phyloP scores from a whole-genome alignment of 208 protist species.

The Balamuthia mandrillaris region DNA sequence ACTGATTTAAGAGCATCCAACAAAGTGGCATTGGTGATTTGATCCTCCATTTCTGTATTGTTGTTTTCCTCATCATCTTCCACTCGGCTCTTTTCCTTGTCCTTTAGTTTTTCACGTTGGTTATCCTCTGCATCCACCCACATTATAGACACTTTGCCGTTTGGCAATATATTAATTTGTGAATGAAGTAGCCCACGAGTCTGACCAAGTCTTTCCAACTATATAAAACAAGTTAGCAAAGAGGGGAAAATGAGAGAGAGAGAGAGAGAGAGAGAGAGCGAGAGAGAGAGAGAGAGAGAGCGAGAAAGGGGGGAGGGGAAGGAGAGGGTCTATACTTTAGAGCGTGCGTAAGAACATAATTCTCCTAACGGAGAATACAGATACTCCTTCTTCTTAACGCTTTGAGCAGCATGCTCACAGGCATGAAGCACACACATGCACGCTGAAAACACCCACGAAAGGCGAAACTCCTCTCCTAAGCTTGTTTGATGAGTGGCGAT shows the following conservation, averaged over 20 bases:
- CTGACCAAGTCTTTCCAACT: neutral
- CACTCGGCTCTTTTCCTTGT: too few relatives aligned
- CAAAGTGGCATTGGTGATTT: slow-evolving; percentile 4
- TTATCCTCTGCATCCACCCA: neutral
- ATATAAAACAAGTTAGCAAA: neutral
- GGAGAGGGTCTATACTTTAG: neutral
- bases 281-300: neutral
- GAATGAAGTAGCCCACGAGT: neutral
- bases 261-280: neutral
- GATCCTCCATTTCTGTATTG: neutral
- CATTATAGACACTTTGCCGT: neutral
- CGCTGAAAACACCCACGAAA: slow-evolving; percentile 24
- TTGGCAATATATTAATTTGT: neutral
- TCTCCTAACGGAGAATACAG: slow-evolving; percentile 1
- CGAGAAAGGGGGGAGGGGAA: neutral
- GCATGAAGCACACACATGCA: neutral
- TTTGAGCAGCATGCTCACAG: slow-evolving; percentile 6
- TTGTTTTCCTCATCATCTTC: neutral
- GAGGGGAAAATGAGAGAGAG: neutral
- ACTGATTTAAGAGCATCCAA: neutral
- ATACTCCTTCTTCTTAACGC: neutral
- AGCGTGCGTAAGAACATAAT: neutral
- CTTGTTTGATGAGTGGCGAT: neutral
- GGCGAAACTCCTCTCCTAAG: neutral
- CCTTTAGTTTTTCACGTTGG: neutral